Evolutionary conservation across 805 yeast species (phyloP).

Genomic region (Candida ortonii): DNA sequence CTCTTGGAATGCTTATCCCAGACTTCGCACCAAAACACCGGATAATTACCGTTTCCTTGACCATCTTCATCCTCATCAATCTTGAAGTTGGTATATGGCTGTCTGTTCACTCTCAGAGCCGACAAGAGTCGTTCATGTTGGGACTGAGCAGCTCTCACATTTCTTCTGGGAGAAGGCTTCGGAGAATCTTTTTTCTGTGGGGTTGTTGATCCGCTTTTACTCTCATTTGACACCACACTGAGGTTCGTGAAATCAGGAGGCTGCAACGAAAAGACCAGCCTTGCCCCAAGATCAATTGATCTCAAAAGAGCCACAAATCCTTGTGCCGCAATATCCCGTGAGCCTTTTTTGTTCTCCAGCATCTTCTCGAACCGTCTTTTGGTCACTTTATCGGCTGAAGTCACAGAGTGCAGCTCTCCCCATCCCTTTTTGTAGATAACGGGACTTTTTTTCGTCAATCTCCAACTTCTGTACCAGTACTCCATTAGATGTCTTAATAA

Average conservation of each 20-base stretch:
- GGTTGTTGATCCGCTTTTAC: constrained; percentile 12
- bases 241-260: constrained; percentile 77
- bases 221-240: constrained; percentile 15
- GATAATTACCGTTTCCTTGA: constrained; percentile 38
- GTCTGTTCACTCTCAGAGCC: constrained; percentile 27
- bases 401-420: constrained; percentile 40
- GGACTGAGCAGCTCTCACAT: constrained; percentile 15
- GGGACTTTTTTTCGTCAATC: constrained; percentile 41
- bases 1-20: constrained; percentile 72
- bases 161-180: constrained; percentile 1
- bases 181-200: constrained; percentile 4
- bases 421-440: constrained; percentile 45
- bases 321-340: constrained; percentile 77
- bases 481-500: constrained; percentile 67
- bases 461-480: constrained; percentile 46
- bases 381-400: constrained; percentile 29
- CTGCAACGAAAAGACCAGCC: constrained; percentile 81
- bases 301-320: constrained; percentile 80
- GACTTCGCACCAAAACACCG: constrained; percentile 91
- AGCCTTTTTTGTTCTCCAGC: constrained; percentile 54
- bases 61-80: constrained; percentile 8
- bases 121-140: constrained; percentile 30
- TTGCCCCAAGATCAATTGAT: constrained; percentile 64
- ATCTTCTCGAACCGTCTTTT: constrained; percentile 42
- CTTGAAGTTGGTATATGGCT: constrained; percentile 18